Base-by-base conservation (phyloP, 1,284 basidiomycete species). In the Cerioporus squamosus region DNA sequence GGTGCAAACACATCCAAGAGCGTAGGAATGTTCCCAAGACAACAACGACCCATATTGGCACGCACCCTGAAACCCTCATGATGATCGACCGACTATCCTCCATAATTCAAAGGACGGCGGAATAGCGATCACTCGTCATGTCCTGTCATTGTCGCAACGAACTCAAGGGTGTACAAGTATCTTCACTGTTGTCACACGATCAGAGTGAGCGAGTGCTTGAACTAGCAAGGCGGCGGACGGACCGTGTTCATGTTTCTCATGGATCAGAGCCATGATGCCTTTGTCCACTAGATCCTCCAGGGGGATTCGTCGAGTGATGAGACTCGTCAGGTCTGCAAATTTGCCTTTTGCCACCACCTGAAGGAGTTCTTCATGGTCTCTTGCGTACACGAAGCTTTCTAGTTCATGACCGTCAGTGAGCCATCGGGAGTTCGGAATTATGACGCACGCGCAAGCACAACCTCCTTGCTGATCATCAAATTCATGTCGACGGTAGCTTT, bases 281-380 rank as follows among this genome's bases (percentile, higher is more conserved):
- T 70, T 65, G 47, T 72, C 69, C 6, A 74, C 64, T 9, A 73
- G 60, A 15, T 75, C 69, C 7, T 72, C 70, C 39, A 75, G 51
- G 5, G 63, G 52, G 15, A 73, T 71, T 38, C 64, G 72, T 7
- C 54, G 61, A 1, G 73, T 74, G 39, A 75, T 68, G 12, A 74
- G 60, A 0, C 57, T 52, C 48, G 69, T 67, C 15, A 74, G 57
- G 4, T 66, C 64, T 0, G 44, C 29, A 36, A 74, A 68, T 23
- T 60, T 64, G 3, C 70, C 73, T n/a, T 60, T 63, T 0, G 64
- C 62, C 5, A 75, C 51, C 5, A 69, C 67, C 10, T 70, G 46
- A 10, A 75, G 62, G 1, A 73, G 61, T 29, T 69, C 66, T 0
- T 60, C 44, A 51, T 72, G 71, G 18, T 72, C 71, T 31, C 62